Base-by-base conservation (phyloP, 2,329 filamentous ascomycete genomes). In the Botrytis deweyae region DNA sequence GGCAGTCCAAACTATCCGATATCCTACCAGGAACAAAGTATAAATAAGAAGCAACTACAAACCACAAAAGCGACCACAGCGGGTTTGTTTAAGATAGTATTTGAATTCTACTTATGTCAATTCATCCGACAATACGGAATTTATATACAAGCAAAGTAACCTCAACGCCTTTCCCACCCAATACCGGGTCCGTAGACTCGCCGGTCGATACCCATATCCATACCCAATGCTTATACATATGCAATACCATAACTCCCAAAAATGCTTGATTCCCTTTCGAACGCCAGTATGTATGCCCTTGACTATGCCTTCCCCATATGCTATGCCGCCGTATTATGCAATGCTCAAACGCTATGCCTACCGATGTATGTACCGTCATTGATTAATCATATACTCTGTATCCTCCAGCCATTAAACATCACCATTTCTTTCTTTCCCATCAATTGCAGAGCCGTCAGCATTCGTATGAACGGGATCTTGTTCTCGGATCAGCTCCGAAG, bases 181-280 rank as follows among this genome's bases (percentile, higher is more conserved):
- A 42, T 68, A 6, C 76, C 74, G 77, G 75, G 77, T 76, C 77
- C 75, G 75, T 78, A 77, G 77, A 79, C 76, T n/a, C 78, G 55
- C 65, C 76, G 74, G 75, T 74, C 44, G 36, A 62, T 67, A 74
- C 9, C 69, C 49, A 69, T 73, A 40, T 29, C 64, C 58, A 22
- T 38, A 46, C 42, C 65, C 70, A 64, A 69, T 58, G 66, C 66
- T 58, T 33, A 58, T 58, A 33, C n/a, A 12, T 33, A 33, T 58
- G 49, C 18, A 44, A 42, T 20, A 12, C 36, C 25, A 33, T 16
- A 69, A 58, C 49, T 42, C 66, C 66, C 5, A 33, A 22, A 69
- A 69, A 69, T 69, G 66, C 66, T 38, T 7, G 38, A 42, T 58
- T 42, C n/a, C 25, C 1, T 33, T 42, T 14, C 55, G 20, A 42